phyloP scores from a whole-genome alignment of 257 asterid genomes.

The Nicotiana tomentosiformis region DNA sequence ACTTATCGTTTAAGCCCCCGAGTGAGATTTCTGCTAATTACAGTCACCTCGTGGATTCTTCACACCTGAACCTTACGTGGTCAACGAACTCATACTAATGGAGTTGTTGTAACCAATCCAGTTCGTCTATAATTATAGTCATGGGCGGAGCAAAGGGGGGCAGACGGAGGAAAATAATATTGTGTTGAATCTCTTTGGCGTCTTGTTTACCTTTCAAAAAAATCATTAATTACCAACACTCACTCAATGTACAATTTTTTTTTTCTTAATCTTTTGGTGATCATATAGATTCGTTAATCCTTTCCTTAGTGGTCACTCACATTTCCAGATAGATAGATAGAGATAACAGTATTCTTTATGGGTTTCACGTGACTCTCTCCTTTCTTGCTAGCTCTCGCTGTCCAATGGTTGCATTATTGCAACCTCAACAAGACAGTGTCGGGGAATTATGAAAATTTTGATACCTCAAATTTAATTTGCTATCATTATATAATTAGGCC shows the following conservation, averaged over 20 bases:
- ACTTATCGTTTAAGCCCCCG: no score
- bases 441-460: not conserved
- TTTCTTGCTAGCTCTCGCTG: constrained; percentile 12
- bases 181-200: no score
- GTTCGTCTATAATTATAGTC: no score
- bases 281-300: not conserved
- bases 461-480: not conserved
- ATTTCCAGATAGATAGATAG: constrained; percentile 34
- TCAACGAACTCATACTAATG: no score
- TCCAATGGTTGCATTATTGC: not conserved
- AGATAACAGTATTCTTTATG: constrained; percentile 21
- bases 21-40: no score
- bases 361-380: constrained; percentile 46
- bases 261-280: not conserved
- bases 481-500: constrained; percentile 36
- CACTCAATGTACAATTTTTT: not conserved
- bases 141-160: no score
- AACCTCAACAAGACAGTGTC: not conserved
- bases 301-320: constrained; percentile 3
- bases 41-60: no score
- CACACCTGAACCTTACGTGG: no score
- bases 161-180: no score
- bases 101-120: no score
- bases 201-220: no score
- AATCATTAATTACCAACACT: no score